Evolutionary conservation across 2,329 filamentous ascomycete genomes (phyloP), one percentile per base, ranked within the genome.

Genomic region (Fusarium torreyae): DNA sequence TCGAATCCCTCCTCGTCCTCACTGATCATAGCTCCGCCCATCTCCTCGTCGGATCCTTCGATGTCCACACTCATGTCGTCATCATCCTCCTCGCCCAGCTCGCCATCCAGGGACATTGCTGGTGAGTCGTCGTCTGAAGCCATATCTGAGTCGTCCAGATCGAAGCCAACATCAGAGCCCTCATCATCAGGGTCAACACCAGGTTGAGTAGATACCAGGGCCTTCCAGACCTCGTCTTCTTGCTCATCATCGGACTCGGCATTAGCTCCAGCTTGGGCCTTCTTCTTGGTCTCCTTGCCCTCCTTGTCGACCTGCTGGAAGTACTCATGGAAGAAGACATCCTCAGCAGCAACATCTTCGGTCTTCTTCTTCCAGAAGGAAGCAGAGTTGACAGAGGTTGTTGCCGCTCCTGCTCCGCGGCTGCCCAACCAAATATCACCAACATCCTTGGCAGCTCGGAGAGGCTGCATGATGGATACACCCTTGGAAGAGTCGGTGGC

Each of bases 291-390:
- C 52, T 77, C 81, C 77, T 91, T 87, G 58, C 78, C 78, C 51
- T 85, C 82, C 79, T 90, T 94, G 67, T 89, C 89, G 57, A 92
- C 81, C 66, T 91, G 88, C 63, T 89, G 91, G 81, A 99, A 99
- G 87, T 99, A 99, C 71, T 94, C 91, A 80, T 99, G 96, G 88
- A 99, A 99, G 88, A 99, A 99, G 39, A 94, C 92, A 77, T 99
- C 96, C 70, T 99, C 94, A 1, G 90, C 93, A 5, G 92, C 90
- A 44, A 99, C 91, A 55, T 98, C 91, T 68, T 94, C 91, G n/a
- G 88, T 86, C 82, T 94, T 94, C 87, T 93, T 94, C 75, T 91
- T 91, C 93, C 94, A 97, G 85, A 99, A 99, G 5, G 89, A 85
- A 67, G 97, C 92, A 2, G 91, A 91, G 81, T 99, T 99, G 79